Base-by-base conservation (phyloP, 192 early-diverging fungal species). In the Backusella morwellensis region DNA sequence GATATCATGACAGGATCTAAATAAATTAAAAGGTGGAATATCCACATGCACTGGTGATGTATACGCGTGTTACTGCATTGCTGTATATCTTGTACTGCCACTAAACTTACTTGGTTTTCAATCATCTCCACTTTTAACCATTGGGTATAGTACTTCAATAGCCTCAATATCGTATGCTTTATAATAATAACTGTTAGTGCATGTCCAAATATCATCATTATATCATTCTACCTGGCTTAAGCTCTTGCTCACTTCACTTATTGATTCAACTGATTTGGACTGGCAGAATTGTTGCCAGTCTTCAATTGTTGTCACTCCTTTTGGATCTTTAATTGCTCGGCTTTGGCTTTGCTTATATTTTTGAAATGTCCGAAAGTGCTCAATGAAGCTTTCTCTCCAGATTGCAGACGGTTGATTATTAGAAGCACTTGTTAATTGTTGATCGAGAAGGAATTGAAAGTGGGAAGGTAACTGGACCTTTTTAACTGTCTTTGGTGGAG, bases 1-100 rank as follows among this genome's bases (percentile, higher is more conserved):
- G 86, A 83, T 32, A 78, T 78, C 47, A 87, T 75, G 6, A 87
- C 80, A 29, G 77, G 73, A 56, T 87, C 86, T 50, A 87, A 70
- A 19, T 83, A 81, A 54, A 85, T 56, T 5, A 87, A 66, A 12
- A 87, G 35, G 0, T 82, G 80, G 47, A 80, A 87, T 17, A 87
- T 63, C 82, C 86, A 85, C 23, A 42, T 54, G 14, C 76, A 81
- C 84, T 87, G 44, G 17, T 42, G 9, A 40, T 12, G 4, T 29
- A n/a, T 52, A 32, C 26, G 19, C 42, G 14, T 26, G 32, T 12
- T 29, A 72, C 1, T 21, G 19, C 8, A n/a, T 63, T 0, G 11
- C 54, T 29, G 23, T 36, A 19, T 36, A 36, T 35, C 17, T 41
- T 23, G 15, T 15, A 44, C 42, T 50, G 17, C 3, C 15, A 44